A percentile compares a stretch with the other conserved stretches of the same genome.
phyloP scores from a whole-genome alignment of 78 protist species.

The Chrysochromulina parva region DNA sequence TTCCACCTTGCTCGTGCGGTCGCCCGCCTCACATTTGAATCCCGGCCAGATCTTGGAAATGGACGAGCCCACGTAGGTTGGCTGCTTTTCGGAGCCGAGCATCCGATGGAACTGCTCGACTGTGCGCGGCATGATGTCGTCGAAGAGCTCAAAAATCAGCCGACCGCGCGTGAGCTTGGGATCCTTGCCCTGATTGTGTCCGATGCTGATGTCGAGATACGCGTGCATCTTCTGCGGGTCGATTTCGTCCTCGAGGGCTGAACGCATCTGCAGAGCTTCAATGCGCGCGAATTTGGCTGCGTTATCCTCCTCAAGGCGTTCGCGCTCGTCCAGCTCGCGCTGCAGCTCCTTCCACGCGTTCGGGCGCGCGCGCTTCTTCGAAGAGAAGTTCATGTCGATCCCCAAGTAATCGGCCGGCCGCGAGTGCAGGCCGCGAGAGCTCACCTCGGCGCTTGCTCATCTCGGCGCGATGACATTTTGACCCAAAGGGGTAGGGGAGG shows the following conservation, averaged over 20 bases:
- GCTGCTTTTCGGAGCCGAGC: not conserved
- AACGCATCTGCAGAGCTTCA: not conserved
- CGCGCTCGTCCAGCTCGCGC: not conserved
- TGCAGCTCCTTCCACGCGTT: slow-evolving; percentile 23
- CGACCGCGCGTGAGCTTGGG: not conserved
- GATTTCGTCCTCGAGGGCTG: not conserved
- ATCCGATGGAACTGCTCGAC: not conserved
- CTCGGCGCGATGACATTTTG: too few relatives aligned
- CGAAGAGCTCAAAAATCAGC: slow-evolving; percentile 2
- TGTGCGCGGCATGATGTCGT: slow-evolving; percentile 15
- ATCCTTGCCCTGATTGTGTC: not conserved
- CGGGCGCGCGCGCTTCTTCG: not conserved
- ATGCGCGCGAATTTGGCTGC: not conserved
- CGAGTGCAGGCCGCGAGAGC: too few relatives aligned
- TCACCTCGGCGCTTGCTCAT: too few relatives aligned
- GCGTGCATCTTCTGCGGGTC: not conserved
- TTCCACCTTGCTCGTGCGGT: not conserved
- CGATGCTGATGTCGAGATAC: not conserved
- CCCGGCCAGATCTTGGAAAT: slow-evolving; percentile 8
- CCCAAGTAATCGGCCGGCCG: too few relatives aligned
- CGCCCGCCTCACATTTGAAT: not conserved
- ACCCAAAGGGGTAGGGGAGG: too few relatives aligned
- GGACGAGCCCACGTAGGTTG: not conserved
- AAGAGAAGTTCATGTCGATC: not conserved
- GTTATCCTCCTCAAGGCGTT: not conserved